Evolutionary conservation across 345 rosid genomes (phyloP), one percentile per base, ranked within the genome.

Genomic region (Mallotus nudiflorus): DNA sequence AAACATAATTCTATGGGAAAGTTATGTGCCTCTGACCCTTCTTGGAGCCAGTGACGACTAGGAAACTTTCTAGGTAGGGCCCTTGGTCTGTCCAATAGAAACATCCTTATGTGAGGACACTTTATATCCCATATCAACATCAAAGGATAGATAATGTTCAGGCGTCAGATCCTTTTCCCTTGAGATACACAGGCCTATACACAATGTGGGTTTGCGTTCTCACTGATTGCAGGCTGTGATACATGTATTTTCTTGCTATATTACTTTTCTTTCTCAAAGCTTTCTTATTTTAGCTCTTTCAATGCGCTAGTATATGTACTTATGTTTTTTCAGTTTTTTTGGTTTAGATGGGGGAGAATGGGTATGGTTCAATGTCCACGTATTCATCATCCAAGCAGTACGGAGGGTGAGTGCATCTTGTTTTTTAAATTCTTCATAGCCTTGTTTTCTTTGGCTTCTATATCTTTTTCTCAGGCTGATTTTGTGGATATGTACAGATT

Each of bases 291-390:
- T 1, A 24, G 68, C 63, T 63, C 19, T 29, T 42, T 6, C 22
- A 67, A 42, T 62, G 15, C 18, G 54, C 22, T 66, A 28, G 20
- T 31, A 27, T 55, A 78, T 11, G 59, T 69, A 20, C 69, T 28
- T 31, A 62, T 46, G 19, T 12, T 31, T 27, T 57, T 22, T 46
- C 39, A 51, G n/a, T 48, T 64, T 69, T 20, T 42, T 42, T 67
- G 54, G 46, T 57, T 59, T 69, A 92, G 99, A 82, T 81, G 74
- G 81, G 85, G 22, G 94, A 90, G 6, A 86, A 73, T 70, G 81
- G 83, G 68, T 92, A 85, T 63, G 89, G 91, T 68, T 84, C 96
- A 22, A 64, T 84, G 79, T 68, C 91, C 10, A 85, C 97, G 5
- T 87, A 89, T 80, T 71, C 97, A 20, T 89, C 97, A 44, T 57